Base-by-base conservation (phyloP, 805 yeast genomes). In the Maudiozyma saulgeensis region DNA sequence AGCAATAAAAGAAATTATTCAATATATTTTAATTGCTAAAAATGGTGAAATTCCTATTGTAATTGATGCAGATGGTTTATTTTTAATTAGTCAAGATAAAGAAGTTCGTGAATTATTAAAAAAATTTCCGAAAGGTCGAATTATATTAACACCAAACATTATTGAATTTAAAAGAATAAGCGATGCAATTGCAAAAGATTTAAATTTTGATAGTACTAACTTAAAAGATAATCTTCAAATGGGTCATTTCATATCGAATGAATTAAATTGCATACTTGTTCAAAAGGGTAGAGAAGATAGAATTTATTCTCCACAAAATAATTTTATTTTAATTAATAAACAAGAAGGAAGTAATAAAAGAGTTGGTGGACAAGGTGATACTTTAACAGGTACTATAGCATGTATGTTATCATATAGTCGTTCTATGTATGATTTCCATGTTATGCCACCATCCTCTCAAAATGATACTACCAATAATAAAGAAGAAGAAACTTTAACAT, bases 281-380 rank as follows among this genome's bases (percentile, higher is more conserved):
- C 78, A 84, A 35, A 93, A 93, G 65, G 97, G 97, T 1, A 48
- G 57, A 0, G 54, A 56, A 1, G 99, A 93, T 60, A 54, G 77
- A 37, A 82, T 59, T n/a, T 62, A 53, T 42, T 54, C 55, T 7
- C 55, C 89, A 11, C 83, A 80, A 5, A 78, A 77, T 2, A 70
- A 47, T 16, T 31, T 8, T 11, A 58, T 68, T 5, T 53, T 86
- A 6, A 57, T 68, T 3, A 76, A 74, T 52, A 73, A 72, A 35
- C 60, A 70, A 32, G 58, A 63, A 15, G 97, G 98, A 1, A 82
- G 93, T 6, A 66, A 69, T 45, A 84, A 87, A 60, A 74, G 99
- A 48, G 95, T 87, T 7, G 96, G 97, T 12, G 99, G 99, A 0
- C 98, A 93, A 68, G 99, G 99, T 25, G 99, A 93, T 59, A 85